phyloP scores from a whole-genome alignment of 805 yeast species.

The Nakazawaea wickerhamii region DNA sequence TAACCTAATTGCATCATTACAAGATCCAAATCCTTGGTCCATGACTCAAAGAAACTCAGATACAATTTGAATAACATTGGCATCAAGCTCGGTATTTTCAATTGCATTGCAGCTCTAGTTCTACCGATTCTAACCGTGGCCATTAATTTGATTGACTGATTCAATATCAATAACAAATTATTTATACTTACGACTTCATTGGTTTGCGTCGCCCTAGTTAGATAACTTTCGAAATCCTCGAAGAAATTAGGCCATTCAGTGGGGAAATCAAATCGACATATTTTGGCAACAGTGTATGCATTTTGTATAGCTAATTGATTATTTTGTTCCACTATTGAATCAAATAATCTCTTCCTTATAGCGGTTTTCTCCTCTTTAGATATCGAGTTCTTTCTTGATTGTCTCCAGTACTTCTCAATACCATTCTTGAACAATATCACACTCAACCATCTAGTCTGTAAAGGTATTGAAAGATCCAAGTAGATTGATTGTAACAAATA shows the following conservation, averaged over 20 bases:
- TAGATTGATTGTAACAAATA: slow-evolving; percentile 43
- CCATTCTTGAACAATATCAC: slow-evolving; percentile 87
- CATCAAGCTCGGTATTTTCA: slow-evolving; percentile 58
- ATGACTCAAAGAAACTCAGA: slow-evolving; percentile 50
- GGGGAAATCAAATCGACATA: slow-evolving; percentile 84
- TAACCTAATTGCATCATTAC: slow-evolving; percentile 71
- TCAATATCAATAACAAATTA: slow-evolving; percentile 60
- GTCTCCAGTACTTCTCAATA: slow-evolving; percentile 79
- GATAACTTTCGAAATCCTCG: slow-evolving; percentile 47
- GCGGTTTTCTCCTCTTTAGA: slow-evolving; percentile 62
- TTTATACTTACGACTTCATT: slow-evolving; percentile 49
- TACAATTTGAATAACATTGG: slow-evolving; percentile 59
- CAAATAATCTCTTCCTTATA: slow-evolving; percentile 54
- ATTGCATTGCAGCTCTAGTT: slow-evolving; percentile 71
- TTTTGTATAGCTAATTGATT: slow-evolving; percentile 74
- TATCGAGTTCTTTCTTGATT: slow-evolving; percentile 48
- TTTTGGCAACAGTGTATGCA: slow-evolving; percentile 75
- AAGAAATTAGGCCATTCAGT: slow-evolving; percentile 79
- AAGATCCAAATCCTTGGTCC: slow-evolving; percentile 49
- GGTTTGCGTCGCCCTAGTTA: slow-evolving; percentile 39
- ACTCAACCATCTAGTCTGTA: slow-evolving; percentile 80
- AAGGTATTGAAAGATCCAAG: slow-evolving; percentile 48
- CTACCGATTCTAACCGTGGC: slow-evolving; percentile 79
- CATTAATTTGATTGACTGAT: slow-evolving; percentile 72
- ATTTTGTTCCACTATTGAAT: slow-evolving; percentile 59